Evolutionary conservation across 169 alveolate genomes (phyloP).

Genomic region (Theileria orientalis): DNA sequence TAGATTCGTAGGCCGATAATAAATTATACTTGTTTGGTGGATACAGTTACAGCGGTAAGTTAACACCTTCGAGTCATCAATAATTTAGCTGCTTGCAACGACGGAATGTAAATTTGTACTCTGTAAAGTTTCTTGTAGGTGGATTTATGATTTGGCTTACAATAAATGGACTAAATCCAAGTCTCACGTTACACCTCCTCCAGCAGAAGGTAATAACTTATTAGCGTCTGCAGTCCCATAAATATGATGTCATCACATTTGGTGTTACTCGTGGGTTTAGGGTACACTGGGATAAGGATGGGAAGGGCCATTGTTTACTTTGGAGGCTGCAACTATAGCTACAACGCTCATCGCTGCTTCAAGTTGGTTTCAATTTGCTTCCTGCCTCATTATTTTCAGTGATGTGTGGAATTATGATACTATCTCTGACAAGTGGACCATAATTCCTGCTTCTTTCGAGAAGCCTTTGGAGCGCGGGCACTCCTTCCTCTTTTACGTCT

Average conservation of each 20-base stretch:
- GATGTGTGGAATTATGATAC: conserved; percentile 59
- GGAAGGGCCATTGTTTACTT: conserved; percentile 58
- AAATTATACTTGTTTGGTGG: conserved; percentile 58
- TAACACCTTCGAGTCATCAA: background rate
- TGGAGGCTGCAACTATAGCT: conserved; percentile 64
- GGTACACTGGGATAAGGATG: conserved; percentile 32
- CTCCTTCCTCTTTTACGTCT: conserved; percentile 13
- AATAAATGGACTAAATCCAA: conserved; percentile 34
- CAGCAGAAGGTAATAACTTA: conserved; percentile 38
- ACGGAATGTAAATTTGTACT: conserved; percentile 38
- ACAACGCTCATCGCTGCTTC: conserved; percentile 52
- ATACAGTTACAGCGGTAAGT: conserved; percentile 55
- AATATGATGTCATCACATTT: background rate
- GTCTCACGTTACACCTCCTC: conserved; percentile 45
- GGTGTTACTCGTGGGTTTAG: background rate
- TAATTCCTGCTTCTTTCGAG: conserved; percentile 40
- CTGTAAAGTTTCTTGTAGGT: conserved; percentile 10
- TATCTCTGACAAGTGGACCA: conserved; percentile 48
- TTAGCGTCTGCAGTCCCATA: background rate
- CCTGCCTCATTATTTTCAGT: background rate
- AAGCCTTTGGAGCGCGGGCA: conserved; percentile 43
- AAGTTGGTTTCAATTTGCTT: conserved; percentile 13
- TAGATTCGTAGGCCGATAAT: conserved; percentile 14
- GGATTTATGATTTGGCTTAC: conserved; percentile 38
- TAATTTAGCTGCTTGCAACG: conserved; percentile 33